Conservation (phyloP, 306 rosid species). For the Lupinus albus region DNA sequence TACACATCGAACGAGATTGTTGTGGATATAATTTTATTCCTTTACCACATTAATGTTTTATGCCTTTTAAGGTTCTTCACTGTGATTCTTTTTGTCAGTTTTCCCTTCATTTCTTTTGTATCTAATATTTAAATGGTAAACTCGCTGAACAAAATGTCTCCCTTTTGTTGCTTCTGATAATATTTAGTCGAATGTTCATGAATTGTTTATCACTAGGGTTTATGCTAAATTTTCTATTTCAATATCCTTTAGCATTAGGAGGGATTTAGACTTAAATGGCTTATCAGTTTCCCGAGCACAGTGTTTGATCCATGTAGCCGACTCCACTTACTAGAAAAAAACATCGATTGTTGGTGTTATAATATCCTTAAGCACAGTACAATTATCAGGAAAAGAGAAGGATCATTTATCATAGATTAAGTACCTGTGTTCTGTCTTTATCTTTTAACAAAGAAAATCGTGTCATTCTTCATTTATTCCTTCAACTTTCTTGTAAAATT, state of each 20-base stretch:
- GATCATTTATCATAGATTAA: constrained; percentile 14
- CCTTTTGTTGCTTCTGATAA: not conserved
- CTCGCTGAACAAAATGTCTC: not conserved
- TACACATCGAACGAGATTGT: not conserved
- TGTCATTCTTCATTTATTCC: constrained; percentile 32
- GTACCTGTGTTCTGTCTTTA: constrained; percentile 4
- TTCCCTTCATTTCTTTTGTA: not conserved
- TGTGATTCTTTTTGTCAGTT: constrained; percentile 5
- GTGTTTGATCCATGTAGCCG: not conserved
- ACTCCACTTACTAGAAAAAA: too few species aligned
- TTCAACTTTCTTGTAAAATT: constrained; percentile 43
- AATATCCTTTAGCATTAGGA: not conserved
- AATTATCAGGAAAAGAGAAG: constrained; percentile 7
- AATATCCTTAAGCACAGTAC: constrained; percentile 15
- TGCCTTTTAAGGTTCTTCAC: too few species aligned
- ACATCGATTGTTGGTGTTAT: not conserved
- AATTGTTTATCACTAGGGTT: too few species aligned
- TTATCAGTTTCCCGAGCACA: not conserved
- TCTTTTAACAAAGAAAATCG: constrained; percentile 34
- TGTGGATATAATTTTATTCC: not conserved
- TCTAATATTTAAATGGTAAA: not conserved
- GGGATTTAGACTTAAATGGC: not conserved
- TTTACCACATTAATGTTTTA: too few species aligned
- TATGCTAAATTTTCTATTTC: too few species aligned
- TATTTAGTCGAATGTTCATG: not conserved